Evolutionary conservation across 1,284 basidiomycete species (phyloP).

Genomic region (Boletus semigastroideus): DNA sequence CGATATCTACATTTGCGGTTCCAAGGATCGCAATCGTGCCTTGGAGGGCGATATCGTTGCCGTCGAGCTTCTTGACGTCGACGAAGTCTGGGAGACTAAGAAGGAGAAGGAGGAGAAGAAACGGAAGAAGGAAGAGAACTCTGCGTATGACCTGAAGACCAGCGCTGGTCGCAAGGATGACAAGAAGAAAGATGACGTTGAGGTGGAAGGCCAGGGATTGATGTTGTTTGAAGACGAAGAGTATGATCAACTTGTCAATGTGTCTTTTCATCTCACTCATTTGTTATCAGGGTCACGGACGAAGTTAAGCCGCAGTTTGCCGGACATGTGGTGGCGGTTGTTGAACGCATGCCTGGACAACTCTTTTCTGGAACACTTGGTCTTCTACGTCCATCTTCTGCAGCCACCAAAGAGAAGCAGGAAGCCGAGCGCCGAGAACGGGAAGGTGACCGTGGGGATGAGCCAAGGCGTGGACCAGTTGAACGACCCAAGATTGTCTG

Average conservation of each 20-base stretch:
- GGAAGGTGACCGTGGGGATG: conserved; percentile 86
- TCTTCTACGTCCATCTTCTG: conserved; percentile 92
- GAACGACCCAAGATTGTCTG: conserved; percentile 99
- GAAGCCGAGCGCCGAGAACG: conserved; percentile 96
- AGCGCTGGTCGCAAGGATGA: conserved; percentile 85
- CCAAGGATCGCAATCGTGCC: conserved; percentile 98
- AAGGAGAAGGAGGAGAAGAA: conserved; percentile 99
- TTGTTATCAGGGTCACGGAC: conserved; percentile 77
- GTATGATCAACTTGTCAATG: conserved; percentile 42
- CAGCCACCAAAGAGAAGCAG: conserved; percentile 99
- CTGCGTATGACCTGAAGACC: conserved; percentile 82
- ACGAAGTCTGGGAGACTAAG: conserved; percentile 98
- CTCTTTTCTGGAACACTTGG: conserved; percentile 97
- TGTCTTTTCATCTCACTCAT: conserved; percentile 6
- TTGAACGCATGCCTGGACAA: conserved; percentile 98
- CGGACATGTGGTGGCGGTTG: conserved; percentile 97
- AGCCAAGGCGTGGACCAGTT: conserved; percentile 70
- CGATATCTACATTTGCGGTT: conserved; percentile 98
- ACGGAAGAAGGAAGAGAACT: conserved; percentile 98
- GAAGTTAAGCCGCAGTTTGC: conserved; percentile 95
- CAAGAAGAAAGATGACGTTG: conserved; percentile 99
- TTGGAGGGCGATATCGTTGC: conserved; percentile 99
- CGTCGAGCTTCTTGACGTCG: conserved; percentile 95
- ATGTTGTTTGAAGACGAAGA: conserved; percentile 98
- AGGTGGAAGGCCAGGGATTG: conserved; percentile 97